Evolutionary conservation across 176 grass and related monocot genomes (phyloP).

Genomic region (Zizania latifolia): DNA sequence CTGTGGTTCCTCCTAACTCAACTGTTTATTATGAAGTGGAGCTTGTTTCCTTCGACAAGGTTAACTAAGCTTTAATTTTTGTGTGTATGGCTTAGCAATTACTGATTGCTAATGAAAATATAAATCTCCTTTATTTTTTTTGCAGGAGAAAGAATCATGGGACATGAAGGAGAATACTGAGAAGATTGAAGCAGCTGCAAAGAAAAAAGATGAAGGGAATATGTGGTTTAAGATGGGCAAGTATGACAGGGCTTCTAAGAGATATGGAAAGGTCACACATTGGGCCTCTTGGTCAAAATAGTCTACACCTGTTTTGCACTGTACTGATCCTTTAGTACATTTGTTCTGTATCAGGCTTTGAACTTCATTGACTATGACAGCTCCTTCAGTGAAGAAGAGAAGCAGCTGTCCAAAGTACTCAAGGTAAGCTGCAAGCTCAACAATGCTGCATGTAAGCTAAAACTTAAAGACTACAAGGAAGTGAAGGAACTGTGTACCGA

Average conservation of each 20-base stretch:
- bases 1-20: constrained; percentile 49
- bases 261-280: constrained; percentile 64
- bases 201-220: constrained; percentile 92
- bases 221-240: constrained; percentile 67
- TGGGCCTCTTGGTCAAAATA: neutral
- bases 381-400: constrained; percentile 79
- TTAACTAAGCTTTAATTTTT: constrained; percentile 13
- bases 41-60: constrained; percentile 79
- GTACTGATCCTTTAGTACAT: neutral
- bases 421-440: constrained; percentile 85
- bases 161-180: constrained; percentile 56
- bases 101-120: neutral
- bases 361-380: constrained; percentile 59
- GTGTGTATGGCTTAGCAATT: neutral
- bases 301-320: neutral
- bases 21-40: constrained; percentile 63
- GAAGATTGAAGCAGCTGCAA: constrained; percentile 75
- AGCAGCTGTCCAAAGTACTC: constrained; percentile 50
- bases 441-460: constrained; percentile 80
- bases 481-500: constrained; percentile 70
- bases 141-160: constrained; percentile 82
- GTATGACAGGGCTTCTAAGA: constrained; percentile 63
- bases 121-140: neutral
- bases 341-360: constrained; percentile 39
- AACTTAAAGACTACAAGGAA: constrained; percentile 69